Conservation (phyloP, 2,329 filamentous ascomycete genomes). For the Dryadomyces quercivorus region DNA sequence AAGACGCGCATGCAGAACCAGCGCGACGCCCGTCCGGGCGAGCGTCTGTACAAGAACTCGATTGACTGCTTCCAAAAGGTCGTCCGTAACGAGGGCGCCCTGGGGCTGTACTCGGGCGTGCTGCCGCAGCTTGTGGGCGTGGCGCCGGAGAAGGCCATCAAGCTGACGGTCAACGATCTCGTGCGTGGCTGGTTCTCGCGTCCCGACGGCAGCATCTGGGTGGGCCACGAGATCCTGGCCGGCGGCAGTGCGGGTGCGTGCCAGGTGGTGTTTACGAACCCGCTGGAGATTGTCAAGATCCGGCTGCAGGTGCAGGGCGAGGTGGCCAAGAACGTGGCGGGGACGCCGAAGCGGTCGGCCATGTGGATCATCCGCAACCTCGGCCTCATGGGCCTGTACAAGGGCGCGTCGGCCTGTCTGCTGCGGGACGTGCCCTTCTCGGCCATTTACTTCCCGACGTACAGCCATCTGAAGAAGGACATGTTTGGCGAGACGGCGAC, state of each 20-base stretch:
- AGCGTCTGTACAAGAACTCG: slow-evolving; percentile 92
- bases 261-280: slow-evolving; percentile 98
- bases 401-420: slow-evolving; percentile 87
- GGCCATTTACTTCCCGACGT: slow-evolving; percentile 96
- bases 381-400: slow-evolving; percentile 89
- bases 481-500: slow-evolving; percentile 80
- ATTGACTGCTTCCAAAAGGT: slow-evolving; percentile 92
- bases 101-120: slow-evolving; percentile 86
- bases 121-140: slow-evolving; percentile 92
- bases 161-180: slow-evolving; percentile 94
- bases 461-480: slow-evolving; percentile 88
- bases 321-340: slow-evolving; percentile 75
- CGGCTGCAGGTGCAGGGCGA: slow-evolving; percentile 95
- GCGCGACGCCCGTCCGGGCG: slow-evolving; percentile 66
- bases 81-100: slow-evolving; percentile 79
- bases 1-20: slow-evolving; percentile 99
- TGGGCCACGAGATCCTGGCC: slow-evolving; percentile 65
- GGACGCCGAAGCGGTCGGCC: slow-evolving; percentile 75
- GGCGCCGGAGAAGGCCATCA: slow-evolving; percentile 98
- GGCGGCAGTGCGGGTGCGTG: slow-evolving; percentile 85
- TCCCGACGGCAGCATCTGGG: slow-evolving; percentile 59
- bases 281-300: slow-evolving; percentile 98
- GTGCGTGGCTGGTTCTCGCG: slow-evolving; percentile 67
- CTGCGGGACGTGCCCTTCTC: slow-evolving; percentile 96
- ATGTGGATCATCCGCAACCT: slow-evolving; percentile 97